Evolutionary conservation across 108 stramenopile genomes (phyloP), one percentile per base, ranked within the genome.

Genomic region (Fragilaria crotonensis): DNA sequence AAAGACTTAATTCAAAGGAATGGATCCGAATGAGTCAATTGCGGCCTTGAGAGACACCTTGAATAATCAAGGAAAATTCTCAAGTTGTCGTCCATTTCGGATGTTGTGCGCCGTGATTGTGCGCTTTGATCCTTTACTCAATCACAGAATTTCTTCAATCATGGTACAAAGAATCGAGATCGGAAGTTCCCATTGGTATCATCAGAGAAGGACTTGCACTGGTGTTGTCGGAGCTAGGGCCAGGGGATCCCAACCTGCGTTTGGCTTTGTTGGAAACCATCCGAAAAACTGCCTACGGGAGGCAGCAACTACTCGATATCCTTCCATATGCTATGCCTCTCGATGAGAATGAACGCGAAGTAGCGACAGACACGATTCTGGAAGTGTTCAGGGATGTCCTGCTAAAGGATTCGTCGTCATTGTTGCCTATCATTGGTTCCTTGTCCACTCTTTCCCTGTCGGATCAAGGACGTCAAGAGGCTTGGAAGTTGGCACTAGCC

Each of bases 301-400:
- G 54, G 4, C 54, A 56, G 27, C 3, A 26, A 33, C 27, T 56
- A 5, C 30, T 56, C 2, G 54, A 56, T 56, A 31, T 36, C 3
- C 54, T 56, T 19, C 54, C 54, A n/a, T 56, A 4, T 36, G 4
- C 54, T 11, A 56, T 56, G 54, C 54, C 54, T 19, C 20, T 33
- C 1, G 19, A 32, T 31, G 32, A 32, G 14, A 14, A 41, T 14
- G 54, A 56, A 4, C 11, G 21, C n/a, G 54, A 36, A 2, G 54
- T 33, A 21, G 54, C 54, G 2, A 33, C 32, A 19, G 30, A 31
- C 18, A n/a, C 30, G 17, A 31, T 56, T 31, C n/a, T 56, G 2
- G 2, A 56, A 45, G 54, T 23, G 20, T 20, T 56, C n/a, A 29
- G 54, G 21, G 18, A 56, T n/a, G 18, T 56, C 54, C n/a, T 31